phyloP scores from a whole-genome alignment of 225 moss, liverwort and hornwort species.

The Thuidium tamariscinum region DNA sequence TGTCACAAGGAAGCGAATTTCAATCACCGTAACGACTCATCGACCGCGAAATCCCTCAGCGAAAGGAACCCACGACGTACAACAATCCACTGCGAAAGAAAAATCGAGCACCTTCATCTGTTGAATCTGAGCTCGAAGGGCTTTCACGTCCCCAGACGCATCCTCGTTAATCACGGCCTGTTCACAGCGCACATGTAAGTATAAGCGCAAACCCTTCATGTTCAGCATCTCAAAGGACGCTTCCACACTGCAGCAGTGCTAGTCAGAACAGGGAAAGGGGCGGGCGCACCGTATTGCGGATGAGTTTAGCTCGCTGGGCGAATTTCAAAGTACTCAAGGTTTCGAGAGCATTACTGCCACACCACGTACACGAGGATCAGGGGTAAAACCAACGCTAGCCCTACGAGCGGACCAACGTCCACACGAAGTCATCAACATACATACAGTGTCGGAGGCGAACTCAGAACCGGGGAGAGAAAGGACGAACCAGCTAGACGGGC shows the following conservation, averaged over 20 bases:
- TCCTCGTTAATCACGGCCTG: constrained; percentile 94
- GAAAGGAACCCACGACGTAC: background rate
- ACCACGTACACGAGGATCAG: background rate
- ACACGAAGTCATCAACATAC: background rate
- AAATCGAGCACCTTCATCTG: constrained; percentile 52
- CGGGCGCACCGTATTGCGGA: constrained; percentile 86
- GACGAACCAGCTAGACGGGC: constrained; percentile 82
- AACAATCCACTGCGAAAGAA: background rate
- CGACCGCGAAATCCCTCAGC: background rate
- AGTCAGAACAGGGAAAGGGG: background rate
- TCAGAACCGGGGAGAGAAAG: background rate
- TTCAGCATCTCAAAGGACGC: background rate
- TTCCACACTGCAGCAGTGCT: background rate
- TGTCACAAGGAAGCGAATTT: background rate
- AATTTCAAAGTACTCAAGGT: constrained; percentile 91
- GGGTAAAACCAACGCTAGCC: background rate
- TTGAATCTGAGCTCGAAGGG: constrained; percentile 73
- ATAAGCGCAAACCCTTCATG: background rate
- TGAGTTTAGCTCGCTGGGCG: constrained; percentile 87
- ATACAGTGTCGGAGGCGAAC: background rate
- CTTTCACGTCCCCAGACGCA: constrained; percentile 77
- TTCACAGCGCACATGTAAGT: background rate
- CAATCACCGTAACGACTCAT: background rate
- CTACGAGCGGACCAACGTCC: background rate
- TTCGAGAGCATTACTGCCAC: constrained; percentile 63